Percentiles rank a stretch among this genome's conserved stretches.
Evolutionary conservation across 805 yeast species (phyloP).

Genomic region (Scheffersomyces ergatensis): DNA sequence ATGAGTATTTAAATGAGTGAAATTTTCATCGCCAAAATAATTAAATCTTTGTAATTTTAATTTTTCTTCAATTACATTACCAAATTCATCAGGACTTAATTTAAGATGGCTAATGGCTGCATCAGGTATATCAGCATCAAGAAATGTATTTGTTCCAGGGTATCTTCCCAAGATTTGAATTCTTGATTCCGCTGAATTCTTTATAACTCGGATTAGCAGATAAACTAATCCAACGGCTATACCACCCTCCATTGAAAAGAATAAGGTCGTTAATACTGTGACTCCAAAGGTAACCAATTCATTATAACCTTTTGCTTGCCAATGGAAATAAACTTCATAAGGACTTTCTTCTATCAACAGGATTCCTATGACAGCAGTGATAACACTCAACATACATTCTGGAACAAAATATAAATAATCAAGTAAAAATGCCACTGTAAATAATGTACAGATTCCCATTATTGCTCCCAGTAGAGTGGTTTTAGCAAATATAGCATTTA

Average conservation of each 20-base stretch:
- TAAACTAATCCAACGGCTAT: conserved; percentile 83
- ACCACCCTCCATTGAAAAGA: conserved; percentile 80
- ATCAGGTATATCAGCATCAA: conserved; percentile 37
- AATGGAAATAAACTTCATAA: conserved; percentile 68
- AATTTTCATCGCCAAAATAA: conserved; percentile 32
- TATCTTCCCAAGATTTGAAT: conserved; percentile 45
- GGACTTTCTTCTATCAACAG: conserved; percentile 80
- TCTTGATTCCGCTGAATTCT: conserved; percentile 39
- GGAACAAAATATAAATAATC: conserved; percentile 73
- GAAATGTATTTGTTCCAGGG: conserved; percentile 38
- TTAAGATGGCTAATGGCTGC: conserved; percentile 3
- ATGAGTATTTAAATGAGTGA: conserved; percentile 31
- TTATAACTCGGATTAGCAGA: conserved; percentile 68
- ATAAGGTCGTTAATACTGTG: conserved; percentile 37
- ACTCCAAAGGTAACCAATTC: conserved; percentile 56
- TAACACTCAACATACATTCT: conserved; percentile 71
- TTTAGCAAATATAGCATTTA: conserved; percentile 80
- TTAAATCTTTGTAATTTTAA: conserved; percentile 18
- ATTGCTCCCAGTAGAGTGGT: conserved; percentile 82
- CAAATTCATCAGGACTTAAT: conserved; percentile 4
- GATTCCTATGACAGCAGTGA: conserved; percentile 70
- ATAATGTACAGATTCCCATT: conserved; percentile 72
- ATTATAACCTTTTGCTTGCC: conserved; percentile 68
- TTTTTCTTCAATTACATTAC: conserved; percentile 3
- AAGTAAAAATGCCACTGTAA: conserved; percentile 61